Percentiles rank a stretch among this genome's conserved stretches.
Evolutionary conservation across 257 asterid genomes (phyloP).

Genomic region (Striga asiatica): DNA sequence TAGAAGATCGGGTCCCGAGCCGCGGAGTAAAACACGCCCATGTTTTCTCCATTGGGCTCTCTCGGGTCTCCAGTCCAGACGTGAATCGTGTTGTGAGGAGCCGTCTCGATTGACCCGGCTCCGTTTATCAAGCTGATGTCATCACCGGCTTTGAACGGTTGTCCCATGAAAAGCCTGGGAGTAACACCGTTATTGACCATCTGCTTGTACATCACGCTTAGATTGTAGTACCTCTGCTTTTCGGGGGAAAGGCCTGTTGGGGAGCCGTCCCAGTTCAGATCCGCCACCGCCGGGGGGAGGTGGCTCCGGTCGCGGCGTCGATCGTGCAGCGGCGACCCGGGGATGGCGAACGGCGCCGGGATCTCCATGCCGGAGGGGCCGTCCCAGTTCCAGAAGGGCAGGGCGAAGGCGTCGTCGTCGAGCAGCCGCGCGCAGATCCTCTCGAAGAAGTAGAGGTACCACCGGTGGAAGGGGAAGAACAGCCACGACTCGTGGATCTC

Average conservation of each 20-base stretch:
- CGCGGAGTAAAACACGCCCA: constrained; percentile 13
- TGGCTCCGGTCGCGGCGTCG: constrained; percentile 8
- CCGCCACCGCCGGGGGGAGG: not conserved
- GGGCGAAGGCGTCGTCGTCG: constrained; percentile 13
- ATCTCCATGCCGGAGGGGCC: constrained; percentile 14
- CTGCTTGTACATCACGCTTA: not conserved
- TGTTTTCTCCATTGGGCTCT: not conserved
- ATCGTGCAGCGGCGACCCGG: constrained; percentile 5
- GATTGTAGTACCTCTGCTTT: not conserved
- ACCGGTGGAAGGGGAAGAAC: constrained; percentile 22
- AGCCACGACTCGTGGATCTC: constrained; percentile 14
- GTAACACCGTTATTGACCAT: constrained; percentile 1
- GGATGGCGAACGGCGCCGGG: constrained; percentile 1
- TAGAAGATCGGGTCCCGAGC: constrained; percentile 14
- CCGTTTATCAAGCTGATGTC: not conserved
- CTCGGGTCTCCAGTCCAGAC: constrained; percentile 1
- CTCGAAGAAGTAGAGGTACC: constrained; percentile 19
- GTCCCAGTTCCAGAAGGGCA: constrained; percentile 21
- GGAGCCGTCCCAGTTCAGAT: not conserved
- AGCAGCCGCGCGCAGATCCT: constrained; percentile 6
- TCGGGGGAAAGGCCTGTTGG: not conserved
- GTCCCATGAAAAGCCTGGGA: constrained; percentile 1
- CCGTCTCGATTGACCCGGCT: not conserved
- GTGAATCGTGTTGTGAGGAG: not conserved
- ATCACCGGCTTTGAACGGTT: constrained; percentile 1